Base-by-base conservation (phyloP, 2,329 filamentous ascomycete genomes). In the Parasarocladium wereldwijsianum region DNA sequence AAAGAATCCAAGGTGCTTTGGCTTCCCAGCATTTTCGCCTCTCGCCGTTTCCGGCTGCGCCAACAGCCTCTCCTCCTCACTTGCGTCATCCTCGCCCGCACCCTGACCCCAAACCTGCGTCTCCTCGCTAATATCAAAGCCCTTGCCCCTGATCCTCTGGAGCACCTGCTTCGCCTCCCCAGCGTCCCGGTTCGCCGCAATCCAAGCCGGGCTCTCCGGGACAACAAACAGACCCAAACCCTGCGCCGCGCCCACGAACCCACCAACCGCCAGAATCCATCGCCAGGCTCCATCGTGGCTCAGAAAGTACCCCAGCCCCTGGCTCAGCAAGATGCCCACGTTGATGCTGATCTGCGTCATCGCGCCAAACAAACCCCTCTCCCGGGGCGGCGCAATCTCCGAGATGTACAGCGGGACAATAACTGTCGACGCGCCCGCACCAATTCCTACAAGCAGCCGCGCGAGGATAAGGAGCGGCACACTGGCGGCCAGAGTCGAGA, bases 281-380 rank as follows among this genome's bases (percentile, higher is more conserved):
- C 90, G 66, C 90, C 90, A 98, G 19, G 78, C 64, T 17, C 65
- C 70, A 5, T 70, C 83, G 43, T 76, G 66, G 56, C 85, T 93
- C 33, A 93, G 49, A 50, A 93, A 94, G 46, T 81, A 90, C 0
- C 90, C 90, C 20, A 96, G 58, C 1, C 76, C 65, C 52, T 96
- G 90, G 0, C 86, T 77, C 16, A 73, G 57, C 24, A 98, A 56
- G 31, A 98, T 94, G 33, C 90, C 90, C 15, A 86, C 60, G 45
- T 96, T 96, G 60, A 86, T 86, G 54, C 85, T 86, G 45, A 96
- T 76, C 50, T 98, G 87, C 0, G 90, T 96, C 54, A 92, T 78
- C 32, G 70, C 65, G 9, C 73, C 73, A 46, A 93, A 96, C 38
- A 93, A 72, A 5, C 85, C 86, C 32, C 76, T 71, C 39, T 77